Conservation (phyloP, 75 land plant species). For the Larix kaempferi region DNA sequence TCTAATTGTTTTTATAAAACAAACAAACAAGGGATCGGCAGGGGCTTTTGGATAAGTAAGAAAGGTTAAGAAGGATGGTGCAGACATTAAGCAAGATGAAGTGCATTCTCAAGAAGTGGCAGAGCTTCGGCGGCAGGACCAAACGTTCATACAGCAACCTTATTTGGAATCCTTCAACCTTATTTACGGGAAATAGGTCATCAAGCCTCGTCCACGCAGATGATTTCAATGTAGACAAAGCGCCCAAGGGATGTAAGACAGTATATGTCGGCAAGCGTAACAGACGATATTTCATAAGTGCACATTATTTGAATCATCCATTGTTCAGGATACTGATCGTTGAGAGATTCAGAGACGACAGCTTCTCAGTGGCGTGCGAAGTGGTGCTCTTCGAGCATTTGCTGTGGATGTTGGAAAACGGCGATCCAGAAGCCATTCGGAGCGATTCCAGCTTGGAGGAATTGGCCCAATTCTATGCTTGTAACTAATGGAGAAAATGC, state of each 20-base stretch:
- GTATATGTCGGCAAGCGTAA: constrained; percentile 40
- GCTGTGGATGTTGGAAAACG: constrained; percentile 72
- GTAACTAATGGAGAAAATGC: no score
- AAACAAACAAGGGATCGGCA: no score
- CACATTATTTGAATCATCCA: constrained; percentile 47
- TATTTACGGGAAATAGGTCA: not conserved
- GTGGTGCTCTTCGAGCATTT: constrained; percentile 85
- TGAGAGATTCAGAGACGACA: constrained; percentile 14
- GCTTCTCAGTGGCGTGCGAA: constrained; percentile 54
- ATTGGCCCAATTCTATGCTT: constrained; percentile 46
- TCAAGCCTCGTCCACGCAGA: not conserved
- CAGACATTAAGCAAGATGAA: not conserved
- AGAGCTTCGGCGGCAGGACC: constrained; percentile 28
- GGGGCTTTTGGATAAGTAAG: no score
- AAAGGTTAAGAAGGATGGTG: no score
- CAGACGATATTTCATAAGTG: constrained; percentile 36
- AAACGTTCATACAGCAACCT: constrained; percentile 33
- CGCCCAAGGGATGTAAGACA: constrained; percentile 4
- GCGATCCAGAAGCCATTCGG: constrained; percentile 22
- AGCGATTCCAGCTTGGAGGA: constrained; percentile 40
- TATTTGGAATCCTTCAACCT: constrained; percentile 6
- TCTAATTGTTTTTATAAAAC: no score
- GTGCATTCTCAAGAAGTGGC: constrained; percentile 35
- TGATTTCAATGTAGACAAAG: not conserved
- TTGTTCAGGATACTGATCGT: constrained; percentile 31